Percentiles rank a stretch among this genome's conserved stretches.
Conservation (phyloP, 768 basidiomycete genomes). For the Termitomyces sp. region DNA sequence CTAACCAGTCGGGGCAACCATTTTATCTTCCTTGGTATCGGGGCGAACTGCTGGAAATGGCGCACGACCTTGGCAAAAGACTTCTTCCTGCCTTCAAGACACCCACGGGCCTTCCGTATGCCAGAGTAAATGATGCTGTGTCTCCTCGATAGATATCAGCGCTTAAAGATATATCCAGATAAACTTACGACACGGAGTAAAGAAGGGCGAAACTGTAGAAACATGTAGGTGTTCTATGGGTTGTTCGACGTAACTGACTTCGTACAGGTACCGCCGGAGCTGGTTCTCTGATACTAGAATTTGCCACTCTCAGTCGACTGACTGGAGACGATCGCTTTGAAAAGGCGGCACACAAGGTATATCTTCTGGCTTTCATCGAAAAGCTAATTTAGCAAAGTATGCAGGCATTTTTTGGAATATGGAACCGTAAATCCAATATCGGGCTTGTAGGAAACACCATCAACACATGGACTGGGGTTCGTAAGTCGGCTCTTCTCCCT, state of each 20-base stretch:
- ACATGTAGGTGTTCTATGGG: constrained; percentile 58
- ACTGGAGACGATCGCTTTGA: constrained; percentile 91
- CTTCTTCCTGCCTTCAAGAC: constrained; percentile 90
- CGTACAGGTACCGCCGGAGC: constrained; percentile 82
- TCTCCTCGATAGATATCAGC: not conserved
- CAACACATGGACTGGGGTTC: constrained; percentile 74
- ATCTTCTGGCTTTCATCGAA: not conserved
- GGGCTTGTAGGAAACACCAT: constrained; percentile 88
- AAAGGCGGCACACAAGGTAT: constrained; percentile 69
- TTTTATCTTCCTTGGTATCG: constrained; percentile 84
- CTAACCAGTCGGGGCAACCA: constrained; percentile 57
- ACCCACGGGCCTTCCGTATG: constrained; percentile 87
- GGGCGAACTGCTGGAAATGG: constrained; percentile 73
- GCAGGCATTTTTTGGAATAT: constrained; percentile 84
- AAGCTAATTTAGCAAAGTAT: not conserved
- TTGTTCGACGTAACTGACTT: not conserved
- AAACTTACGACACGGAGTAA: constrained; percentile 77
- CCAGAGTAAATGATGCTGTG: constrained; percentile 52
- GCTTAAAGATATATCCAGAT: constrained; percentile 40
- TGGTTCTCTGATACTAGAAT: constrained; percentile 90
- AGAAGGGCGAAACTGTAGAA: constrained; percentile 70
- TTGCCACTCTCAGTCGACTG: constrained; percentile 86
- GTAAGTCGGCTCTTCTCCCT: constrained; percentile 20
- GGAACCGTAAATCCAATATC: constrained; percentile 86
- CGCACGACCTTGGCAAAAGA: constrained; percentile 81